Evolutionary conservation across 2,329 filamentous ascomycete species (phyloP), one percentile per base, ranked within the genome.

Genomic region (Beauveria varroae): DNA sequence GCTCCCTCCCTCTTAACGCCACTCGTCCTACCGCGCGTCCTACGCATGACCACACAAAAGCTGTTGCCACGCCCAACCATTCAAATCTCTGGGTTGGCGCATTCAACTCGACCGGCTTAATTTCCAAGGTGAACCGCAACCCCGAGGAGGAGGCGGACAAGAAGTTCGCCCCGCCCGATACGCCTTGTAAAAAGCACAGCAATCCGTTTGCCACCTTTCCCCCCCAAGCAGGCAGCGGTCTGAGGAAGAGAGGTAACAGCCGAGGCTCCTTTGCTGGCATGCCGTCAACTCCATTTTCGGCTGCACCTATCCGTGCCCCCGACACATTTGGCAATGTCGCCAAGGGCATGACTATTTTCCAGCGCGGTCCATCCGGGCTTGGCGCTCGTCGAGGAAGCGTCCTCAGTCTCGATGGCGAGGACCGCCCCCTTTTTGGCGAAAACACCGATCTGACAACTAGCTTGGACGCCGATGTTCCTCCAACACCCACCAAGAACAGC

Each of bases 41-140:
- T 20, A 37, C 61, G 20, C 67, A 69, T 57, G 74, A 75, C 20
- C 66, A 70, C 26, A 67, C 64, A 47, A 70, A 67, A 59, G 65
- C 66, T 14, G 66, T 74, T 55, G 72, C 67, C 62, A 66, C 88
- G 81, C 46, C 90, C 79, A 72, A 66, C 55, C 72, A 71, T 9
- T 65, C 68, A 1, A 68, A 70, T 8, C 91, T 93, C 24, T 82
- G 90, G 61, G 87, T 90, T 37, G 86, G 89, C 46, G 92, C 92
- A 7, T 97, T 97, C 75, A 92, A 91, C 80, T 98, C 95, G 1
- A 98, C 95, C 0, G 93, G 93, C 1, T 79, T 99, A 30, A 88
- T 99, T 59, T 97, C 95, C 12, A 99, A 99, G 77, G 90, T 96
- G 73, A 96, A 95, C 69, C 87, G 90, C 62, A 87, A 90, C 71